Percentiles rank a stretch among this genome's conserved stretches.
These are phyloP conservation scores for Aureobasidium sp. DNA, from an alignment of 2,329 filamentous ascomycete genomes.

Conservation along the genomic window DNA sequence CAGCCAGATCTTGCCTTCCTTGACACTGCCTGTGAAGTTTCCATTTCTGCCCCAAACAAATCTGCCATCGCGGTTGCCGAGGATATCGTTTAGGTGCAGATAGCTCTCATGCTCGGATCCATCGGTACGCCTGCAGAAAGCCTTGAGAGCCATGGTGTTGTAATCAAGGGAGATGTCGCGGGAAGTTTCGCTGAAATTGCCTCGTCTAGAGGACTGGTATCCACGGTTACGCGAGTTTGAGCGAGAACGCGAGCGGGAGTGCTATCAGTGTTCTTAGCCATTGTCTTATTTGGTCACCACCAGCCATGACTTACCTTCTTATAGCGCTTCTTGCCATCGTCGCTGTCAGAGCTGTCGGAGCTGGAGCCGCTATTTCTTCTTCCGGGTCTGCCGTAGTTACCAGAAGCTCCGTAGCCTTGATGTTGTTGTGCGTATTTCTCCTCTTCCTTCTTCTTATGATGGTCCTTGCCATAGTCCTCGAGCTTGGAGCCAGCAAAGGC, in stretches of 20 bases:
- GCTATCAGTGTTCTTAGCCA: neutral
- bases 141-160: constrained; percentile 24
- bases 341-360: neutral
- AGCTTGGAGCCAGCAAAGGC: constrained; percentile 47
- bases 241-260: neutral
- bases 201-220: constrained; percentile 15
- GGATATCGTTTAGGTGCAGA: constrained; percentile 29
- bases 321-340: neutral
- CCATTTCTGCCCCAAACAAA: constrained; percentile 29
- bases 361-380: constrained; percentile 6
- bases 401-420: neutral
- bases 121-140: constrained; percentile 24
- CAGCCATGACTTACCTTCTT: neutral
- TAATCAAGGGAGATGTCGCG: constrained; percentile 26
- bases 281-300: no score
- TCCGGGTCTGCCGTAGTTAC: neutral
- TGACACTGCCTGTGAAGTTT: constrained; percentile 27
- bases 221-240: neutral
- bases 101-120: constrained; percentile 25
- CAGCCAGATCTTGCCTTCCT: constrained; percentile 23
- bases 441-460: constrained; percentile 28
- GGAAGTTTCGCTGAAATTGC: constrained; percentile 31
- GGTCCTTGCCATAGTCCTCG: constrained; percentile 44
- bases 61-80: constrained; percentile 29
- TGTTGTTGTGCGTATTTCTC: constrained; percentile 11